A percentile compares a stretch with the other conserved stretches of the same genome.
These are phyloP conservation scores for Prototheca wickerhamii DNA, from an alignment of 163 green algal genomes.

Conservation along the genomic window DNA sequence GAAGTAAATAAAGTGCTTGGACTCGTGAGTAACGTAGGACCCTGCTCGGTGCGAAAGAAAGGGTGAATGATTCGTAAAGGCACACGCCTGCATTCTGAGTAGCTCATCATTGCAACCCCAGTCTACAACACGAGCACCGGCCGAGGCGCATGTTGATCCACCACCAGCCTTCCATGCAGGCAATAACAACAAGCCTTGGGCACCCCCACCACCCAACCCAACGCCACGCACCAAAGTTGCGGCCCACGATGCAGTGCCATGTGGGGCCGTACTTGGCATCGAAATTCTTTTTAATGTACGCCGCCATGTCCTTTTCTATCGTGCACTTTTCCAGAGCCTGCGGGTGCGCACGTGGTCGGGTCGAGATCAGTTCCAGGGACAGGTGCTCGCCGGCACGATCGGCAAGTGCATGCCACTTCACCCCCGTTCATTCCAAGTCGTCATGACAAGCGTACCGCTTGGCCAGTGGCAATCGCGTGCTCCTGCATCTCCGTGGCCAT, in stretches of 20 bases:
- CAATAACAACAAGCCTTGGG: no score
- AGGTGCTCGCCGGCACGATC: background rate
- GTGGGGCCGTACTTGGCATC: slow-evolving; percentile 95
- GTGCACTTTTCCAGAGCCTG: slow-evolving; percentile 94
- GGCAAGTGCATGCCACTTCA: background rate
- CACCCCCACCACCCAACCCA: background rate
- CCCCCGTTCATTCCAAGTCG: background rate
- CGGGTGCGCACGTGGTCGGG: background rate
- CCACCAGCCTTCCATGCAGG: no score
- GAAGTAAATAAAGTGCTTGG: slow-evolving; percentile 97
- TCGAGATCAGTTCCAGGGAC: background rate
- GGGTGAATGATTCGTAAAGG: background rate
- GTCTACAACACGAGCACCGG: no score
- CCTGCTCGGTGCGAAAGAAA: slow-evolving; percentile 37
- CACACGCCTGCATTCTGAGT: no score
- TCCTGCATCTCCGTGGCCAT: slow-evolving; percentile 93
- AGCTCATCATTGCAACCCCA: background rate
- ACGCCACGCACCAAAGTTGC: slow-evolving; percentile 78
- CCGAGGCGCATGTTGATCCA: no score
- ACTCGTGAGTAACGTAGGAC: slow-evolving; percentile 97
- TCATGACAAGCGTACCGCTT: background rate
- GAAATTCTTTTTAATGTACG: slow-evolving; percentile 99
- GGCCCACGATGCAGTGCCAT: slow-evolving; percentile 97
- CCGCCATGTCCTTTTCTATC: slow-evolving; percentile 98
- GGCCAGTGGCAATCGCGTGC: slow-evolving; percentile 73